Evolutionary conservation across 2,329 filamentous ascomycete species (phyloP).

Genomic region (Dothideomycetidae sp.): DNA sequence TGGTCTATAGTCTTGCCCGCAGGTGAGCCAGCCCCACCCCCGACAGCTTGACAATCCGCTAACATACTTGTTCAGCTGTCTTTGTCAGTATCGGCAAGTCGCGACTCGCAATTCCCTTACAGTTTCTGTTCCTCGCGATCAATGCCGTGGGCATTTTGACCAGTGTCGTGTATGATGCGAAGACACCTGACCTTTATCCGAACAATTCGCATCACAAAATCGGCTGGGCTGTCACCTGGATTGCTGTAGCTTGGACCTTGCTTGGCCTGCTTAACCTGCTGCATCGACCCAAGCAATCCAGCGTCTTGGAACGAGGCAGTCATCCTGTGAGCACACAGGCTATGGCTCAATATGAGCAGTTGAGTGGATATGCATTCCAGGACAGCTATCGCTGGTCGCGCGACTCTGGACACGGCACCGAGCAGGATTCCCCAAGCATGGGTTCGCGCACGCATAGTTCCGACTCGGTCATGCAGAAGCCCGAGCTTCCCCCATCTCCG

Average conservation of each 20-base stretch:
- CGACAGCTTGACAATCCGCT: not conserved
- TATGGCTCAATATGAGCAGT: slow-evolving; percentile 26
- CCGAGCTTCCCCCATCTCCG: slow-evolving; percentile 10
- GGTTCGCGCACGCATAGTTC: slow-evolving; percentile 21
- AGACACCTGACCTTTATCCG: slow-evolving; percentile 73
- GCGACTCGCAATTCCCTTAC: slow-evolving; percentile 52
- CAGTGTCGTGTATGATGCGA: slow-evolving; percentile 59
- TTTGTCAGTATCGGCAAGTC: slow-evolving; percentile 78
- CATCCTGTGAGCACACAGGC: slow-evolving; percentile 10
- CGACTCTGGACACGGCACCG: slow-evolving; percentile 24
- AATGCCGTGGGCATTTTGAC: slow-evolving; percentile 46
- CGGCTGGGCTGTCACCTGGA: slow-evolving; percentile 68
- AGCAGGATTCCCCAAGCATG: slow-evolving; percentile 14
- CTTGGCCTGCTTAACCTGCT: slow-evolving; percentile 46
- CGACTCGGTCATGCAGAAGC: slow-evolving; percentile 17
- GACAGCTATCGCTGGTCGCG: slow-evolving; percentile 25
- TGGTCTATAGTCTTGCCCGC: slow-evolving; percentile 63
- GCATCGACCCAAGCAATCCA: slow-evolving; percentile 9
- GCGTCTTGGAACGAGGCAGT: slow-evolving; percentile 19
- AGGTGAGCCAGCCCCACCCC: slow-evolving; percentile 38
- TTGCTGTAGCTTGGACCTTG: slow-evolving; percentile 54
- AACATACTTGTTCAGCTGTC: slow-evolving; percentile 41
- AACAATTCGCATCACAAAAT: slow-evolving; percentile 80
- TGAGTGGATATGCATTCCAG: slow-evolving; percentile 20
- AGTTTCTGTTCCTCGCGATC: slow-evolving; percentile 40